Base-by-base conservation (phyloP, 495 filamentous ascomycete species). In the Penicillium pancosmium region DNA sequence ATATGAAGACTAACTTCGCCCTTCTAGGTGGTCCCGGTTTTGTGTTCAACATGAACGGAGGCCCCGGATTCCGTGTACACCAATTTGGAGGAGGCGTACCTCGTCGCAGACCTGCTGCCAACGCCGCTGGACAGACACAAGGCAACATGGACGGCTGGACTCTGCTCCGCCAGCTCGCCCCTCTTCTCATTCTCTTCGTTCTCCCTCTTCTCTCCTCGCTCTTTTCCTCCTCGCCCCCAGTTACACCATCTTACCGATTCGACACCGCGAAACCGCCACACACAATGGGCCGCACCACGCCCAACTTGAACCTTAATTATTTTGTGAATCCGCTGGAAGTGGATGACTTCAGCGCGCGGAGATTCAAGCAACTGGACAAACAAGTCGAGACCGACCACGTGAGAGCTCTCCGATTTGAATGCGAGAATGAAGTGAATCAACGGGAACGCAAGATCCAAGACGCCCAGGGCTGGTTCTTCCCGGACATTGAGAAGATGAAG, bases 31-130 rank as follows among this genome's bases (percentile, higher is more conserved):
- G 90, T 15, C 90, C 89, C 12, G 86, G 89, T 66, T 96, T 96
- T 71, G 89, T 93, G 50, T 97, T 97, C 78, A 96, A 96, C 69
- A 82, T 96, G 67, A 89, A 89, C 55, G 90, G 89, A 3, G 91
- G 91, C 25, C 88, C 91, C 4, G 89, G 89, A 10, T 85, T 95
- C 65, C 80, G 91, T 50, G 90, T 96, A 50, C 91, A 94, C 69
- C 91, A 93, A 64, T 94, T 96, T 69, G 91, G 89, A 43, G 90
- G 91, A 11, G 74, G 77, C 11, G 60, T 69, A 47, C 90, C 89
- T 40, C 78, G 90, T 52, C 80, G 86, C 69, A 83, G 91, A 70
- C 90, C 91, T 47, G 80, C 86, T 54, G 80, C 90, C 67, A 78
- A 87, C 27, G 84, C 84, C 48, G 76, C 72, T 10, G 60, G 50